A percentile compares a stretch with the other conserved stretches of the same genome.
Evolutionary conservation across 1,284 basidiomycete species (phyloP).

Genomic region (Porogramme epimiltina): DNA sequence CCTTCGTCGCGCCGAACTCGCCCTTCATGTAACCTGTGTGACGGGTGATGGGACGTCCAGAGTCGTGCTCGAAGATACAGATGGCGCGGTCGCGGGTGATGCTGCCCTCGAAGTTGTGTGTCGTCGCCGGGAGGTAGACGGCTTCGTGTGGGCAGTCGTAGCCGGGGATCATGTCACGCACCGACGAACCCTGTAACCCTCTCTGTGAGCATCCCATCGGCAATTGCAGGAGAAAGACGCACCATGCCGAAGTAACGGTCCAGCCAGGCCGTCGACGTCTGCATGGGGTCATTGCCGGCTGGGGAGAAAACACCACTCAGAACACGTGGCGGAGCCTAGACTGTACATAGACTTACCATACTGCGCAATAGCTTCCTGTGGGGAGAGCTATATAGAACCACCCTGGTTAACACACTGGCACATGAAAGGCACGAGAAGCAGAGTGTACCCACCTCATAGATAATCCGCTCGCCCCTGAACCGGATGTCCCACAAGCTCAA

Average conservation of each 20-base stretch:
- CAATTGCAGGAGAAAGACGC: background rate
- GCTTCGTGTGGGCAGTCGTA: conserved; percentile 71
- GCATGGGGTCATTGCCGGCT: conserved; percentile 68
- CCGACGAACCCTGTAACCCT: conserved; percentile 39
- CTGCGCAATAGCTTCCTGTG: conserved; percentile 64
- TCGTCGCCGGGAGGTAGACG: conserved; percentile 57
- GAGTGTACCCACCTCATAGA: conserved; percentile 54
- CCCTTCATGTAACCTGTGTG: conserved; percentile 54
- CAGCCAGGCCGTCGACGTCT: conserved; percentile 64
- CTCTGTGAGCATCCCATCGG: background rate
- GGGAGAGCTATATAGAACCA: conserved; percentile 51
- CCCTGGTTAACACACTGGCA: too few species aligned
- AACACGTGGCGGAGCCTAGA: background rate
- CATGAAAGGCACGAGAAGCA: too few species aligned
- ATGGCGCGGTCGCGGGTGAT: conserved; percentile 52
- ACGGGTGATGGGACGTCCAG: conserved; percentile 56
- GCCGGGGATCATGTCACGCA: conserved; percentile 58
- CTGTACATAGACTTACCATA: conserved; percentile 42
- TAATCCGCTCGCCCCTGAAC: conserved; percentile 60
- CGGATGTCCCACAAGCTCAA: conserved; percentile 67
- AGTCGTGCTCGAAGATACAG: conserved; percentile 67
- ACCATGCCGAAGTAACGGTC: conserved; percentile 69
- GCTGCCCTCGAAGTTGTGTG: conserved; percentile 46
- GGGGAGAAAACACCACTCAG: background rate
- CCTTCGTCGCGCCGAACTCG: conserved; percentile 61